These are phyloP conservation scores for Chytridium lagenaria DNA, from an alignment of 371 early-diverging fungal genomes.

Conservation along the genomic window DNA sequence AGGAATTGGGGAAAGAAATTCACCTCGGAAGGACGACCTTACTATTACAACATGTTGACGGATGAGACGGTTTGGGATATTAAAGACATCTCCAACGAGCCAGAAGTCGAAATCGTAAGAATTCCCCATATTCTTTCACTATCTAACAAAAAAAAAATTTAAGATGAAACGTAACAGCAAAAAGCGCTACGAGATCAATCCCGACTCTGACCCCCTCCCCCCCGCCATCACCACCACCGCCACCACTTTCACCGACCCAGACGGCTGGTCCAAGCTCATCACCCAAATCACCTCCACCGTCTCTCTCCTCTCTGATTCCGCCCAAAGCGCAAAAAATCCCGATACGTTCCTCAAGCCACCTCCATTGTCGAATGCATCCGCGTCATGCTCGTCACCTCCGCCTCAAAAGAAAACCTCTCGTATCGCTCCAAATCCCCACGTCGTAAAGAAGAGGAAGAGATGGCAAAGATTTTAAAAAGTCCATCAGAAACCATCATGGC, in stretches of 20 bases:
- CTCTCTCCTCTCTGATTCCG: conserved; percentile 42
- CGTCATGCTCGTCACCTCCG: conserved; percentile 69
- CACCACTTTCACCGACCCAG: too few relatives aligned
- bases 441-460: conserved; percentile 45
- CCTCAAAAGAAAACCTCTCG: conserved; percentile 51
- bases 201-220: conserved; percentile 10
- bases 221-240: conserved; percentile 6
- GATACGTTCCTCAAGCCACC: conserved; percentile 40
- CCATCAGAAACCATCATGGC: conserved; percentile 83
- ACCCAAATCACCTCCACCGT: neutral
- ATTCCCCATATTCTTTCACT: conserved; percentile 18
- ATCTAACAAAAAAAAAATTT: conserved; percentile 10
- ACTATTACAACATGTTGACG: conserved; percentile 75
- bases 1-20: conserved; percentile 65
- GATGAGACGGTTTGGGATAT: conserved; percentile 72
- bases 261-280: neutral
- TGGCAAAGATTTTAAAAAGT: conserved; percentile 69
- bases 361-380: conserved; percentile 79
- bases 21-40: conserved; percentile 66
- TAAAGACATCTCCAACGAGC: conserved; percentile 39
- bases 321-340: conserved; percentile 51
- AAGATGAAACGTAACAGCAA: conserved; percentile 20
- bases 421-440: conserved; percentile 52
- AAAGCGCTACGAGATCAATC: neutral
- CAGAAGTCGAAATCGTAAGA: conserved; percentile 1